These are phyloP conservation scores for Physcomitrellopsis africana DNA, from an alignment of 225 moss, liverwort and hornwort species.

Conservation along the genomic window DNA sequence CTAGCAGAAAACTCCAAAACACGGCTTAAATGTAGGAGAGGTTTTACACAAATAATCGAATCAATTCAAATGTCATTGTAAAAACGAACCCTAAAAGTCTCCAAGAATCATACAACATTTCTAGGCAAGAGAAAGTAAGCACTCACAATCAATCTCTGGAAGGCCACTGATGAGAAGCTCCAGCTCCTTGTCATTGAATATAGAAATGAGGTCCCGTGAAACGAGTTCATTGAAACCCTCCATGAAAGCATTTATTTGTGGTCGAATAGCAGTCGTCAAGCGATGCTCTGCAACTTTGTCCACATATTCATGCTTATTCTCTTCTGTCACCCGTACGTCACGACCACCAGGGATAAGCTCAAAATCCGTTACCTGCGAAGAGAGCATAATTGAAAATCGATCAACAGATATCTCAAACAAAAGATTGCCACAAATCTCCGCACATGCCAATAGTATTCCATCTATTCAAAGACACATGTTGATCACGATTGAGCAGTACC, in stretches of 20 bases:
- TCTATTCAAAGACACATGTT: neutral
- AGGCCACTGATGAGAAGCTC: constrained; percentile 97
- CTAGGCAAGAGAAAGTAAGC: neutral
- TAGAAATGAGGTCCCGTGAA: constrained; percentile 87
- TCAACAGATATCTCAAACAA: neutral
- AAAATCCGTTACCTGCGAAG: constrained; percentile 86
- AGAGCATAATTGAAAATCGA: neutral
- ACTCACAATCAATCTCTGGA: constrained; percentile 95
- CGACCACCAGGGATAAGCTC: constrained; percentile 92
- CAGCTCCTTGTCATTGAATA: constrained; percentile 96
- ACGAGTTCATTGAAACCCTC: constrained; percentile 93
- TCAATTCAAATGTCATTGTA: neutral
- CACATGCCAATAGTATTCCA: neutral
- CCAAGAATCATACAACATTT: neutral
- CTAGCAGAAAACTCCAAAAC: neutral
- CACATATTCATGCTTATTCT: constrained; percentile 97
- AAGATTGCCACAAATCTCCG: neutral
- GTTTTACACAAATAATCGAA: too few species aligned
- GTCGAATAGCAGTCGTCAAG: constrained; percentile 95
- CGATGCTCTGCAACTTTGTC: constrained; percentile 99
- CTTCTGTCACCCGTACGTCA: constrained; percentile 92
- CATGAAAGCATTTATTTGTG: constrained; percentile 91
- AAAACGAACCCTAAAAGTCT: neutral
- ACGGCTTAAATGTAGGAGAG: too few species aligned
- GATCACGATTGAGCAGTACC: constrained; percentile 40